A percentile compares a stretch with the other conserved stretches of the same genome.
Conservation (phyloP, 202 grass and related monocot species). For the Carex arenaria region DNA sequence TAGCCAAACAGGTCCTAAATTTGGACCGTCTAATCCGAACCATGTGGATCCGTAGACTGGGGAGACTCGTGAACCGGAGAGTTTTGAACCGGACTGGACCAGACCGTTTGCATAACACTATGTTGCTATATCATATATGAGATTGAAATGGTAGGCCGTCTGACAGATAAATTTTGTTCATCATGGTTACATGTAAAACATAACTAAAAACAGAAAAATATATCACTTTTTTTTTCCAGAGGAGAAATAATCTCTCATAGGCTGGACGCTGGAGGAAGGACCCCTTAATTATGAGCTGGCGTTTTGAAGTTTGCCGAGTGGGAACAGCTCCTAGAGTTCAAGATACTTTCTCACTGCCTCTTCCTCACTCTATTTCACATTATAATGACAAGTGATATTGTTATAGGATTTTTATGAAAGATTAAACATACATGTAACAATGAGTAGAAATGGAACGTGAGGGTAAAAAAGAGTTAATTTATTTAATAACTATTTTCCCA, state of each 20-base stretch:
- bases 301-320: slow-evolving; percentile 9
- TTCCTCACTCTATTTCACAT: neutral
- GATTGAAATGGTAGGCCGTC: neutral
- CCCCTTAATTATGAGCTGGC: slow-evolving; percentile 13
- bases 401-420: neutral
- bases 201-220: slow-evolving; percentile 11
- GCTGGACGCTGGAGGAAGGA: neutral
- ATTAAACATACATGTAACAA: neutral
- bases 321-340: neutral
- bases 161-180: neutral
- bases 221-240: neutral
- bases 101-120: too few species aligned
- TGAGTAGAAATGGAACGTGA: neutral
- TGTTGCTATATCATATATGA: neutral
- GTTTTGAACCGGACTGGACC: too few species aligned
- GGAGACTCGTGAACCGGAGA: too few species aligned
- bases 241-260: neutral
- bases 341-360: neutral
- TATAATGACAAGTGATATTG: neutral
- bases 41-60: too few species aligned
- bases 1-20: too few species aligned
- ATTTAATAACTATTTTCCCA: slow-evolving; percentile 2
- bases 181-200: slow-evolving; percentile 10
- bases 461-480: neutral
- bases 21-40: too few species aligned